Conservation (phyloP, 75 land plant species). For the Pinus albicaulis region DNA sequence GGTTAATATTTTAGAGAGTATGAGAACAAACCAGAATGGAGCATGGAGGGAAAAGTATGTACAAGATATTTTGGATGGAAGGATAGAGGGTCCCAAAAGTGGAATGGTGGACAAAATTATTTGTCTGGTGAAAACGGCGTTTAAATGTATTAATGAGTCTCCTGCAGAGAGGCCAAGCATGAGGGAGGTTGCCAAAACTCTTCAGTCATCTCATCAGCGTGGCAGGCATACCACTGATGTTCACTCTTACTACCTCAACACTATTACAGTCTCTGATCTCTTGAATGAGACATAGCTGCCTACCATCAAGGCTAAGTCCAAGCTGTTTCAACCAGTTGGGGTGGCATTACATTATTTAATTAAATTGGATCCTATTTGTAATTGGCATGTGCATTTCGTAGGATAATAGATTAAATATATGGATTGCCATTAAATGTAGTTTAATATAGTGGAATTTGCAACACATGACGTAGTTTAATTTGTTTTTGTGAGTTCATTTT, state of each 20-base stretch:
- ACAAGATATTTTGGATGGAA: background rate
- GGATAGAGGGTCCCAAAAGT: background rate
- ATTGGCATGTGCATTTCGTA: too few species aligned
- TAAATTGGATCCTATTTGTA: too few species aligned
- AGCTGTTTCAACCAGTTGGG: too few species aligned
- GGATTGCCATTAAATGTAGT: too few species aligned
- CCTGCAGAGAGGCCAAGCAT: slow-evolving; percentile 1
- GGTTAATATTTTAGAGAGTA: too few species aligned
- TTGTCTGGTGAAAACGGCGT: background rate
- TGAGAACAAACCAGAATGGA: background rate
- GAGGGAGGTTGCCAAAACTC: slow-evolving; percentile 4
- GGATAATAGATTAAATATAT: too few species aligned
- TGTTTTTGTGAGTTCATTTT: too few species aligned
- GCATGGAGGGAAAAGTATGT: background rate
- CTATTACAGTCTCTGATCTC: background rate
- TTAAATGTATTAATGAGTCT: background rate
- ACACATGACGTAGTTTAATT: too few species aligned
- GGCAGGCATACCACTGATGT: too few species aligned
- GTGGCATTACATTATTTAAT: too few species aligned
- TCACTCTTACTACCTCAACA: background rate
- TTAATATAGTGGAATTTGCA: too few species aligned
- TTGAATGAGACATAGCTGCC: background rate
- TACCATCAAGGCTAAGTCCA: too few species aligned
- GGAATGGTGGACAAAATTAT: slow-evolving; percentile 3
- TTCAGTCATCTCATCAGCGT: background rate